Base-by-base conservation (phyloP, 768 basidiomycete species). In the Vararia minispora region DNA sequence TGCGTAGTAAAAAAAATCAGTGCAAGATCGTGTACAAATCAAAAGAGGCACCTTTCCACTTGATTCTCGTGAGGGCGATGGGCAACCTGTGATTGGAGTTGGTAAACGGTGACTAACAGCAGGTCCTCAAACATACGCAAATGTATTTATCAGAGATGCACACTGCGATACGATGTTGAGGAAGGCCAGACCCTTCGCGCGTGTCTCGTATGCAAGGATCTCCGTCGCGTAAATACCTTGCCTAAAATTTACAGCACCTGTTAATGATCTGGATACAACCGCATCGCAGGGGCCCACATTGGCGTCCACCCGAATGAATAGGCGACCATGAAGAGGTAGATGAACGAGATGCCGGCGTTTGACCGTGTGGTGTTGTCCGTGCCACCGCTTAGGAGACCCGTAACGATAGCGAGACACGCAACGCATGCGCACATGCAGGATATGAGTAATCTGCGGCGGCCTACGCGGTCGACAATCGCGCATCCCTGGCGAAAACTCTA, bases 231-330 rank as follows among this genome's bases (percentile, higher is more conserved):
- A 74, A 11, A 73, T 53, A 2, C 66, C 69, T 62, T 75, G 72
- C 58, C 64, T 65, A 30, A 9, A 41, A 35, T 35, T 40, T 22
- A 30, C n/a, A 26, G 21, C n/a, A 18, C 26, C 25, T 29, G 32
- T 11, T 20, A 10, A 12, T n/a, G 28, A 27, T n/a, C 5, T 22
- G 22, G 24, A 14, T 6, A 12, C 25, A 12, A 5, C 3, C n/a
- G n/a, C n/a, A n/a, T n/a, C n/a, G n/a, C n/a, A n/a, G n/a, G 7
- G n/a, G 49, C 63, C 41, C 40, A 66, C 69, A 75, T 69, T 1
- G 71, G 66, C 2, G 73, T 75, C 66, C 66, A 72, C 33, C 72
- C 72, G 46, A 71, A 68, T 4, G 69, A 71, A 51, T 65, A 75
- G 23, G 68, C 58, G 7, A 69, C 66, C 66, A 66, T 68, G 54